Conservation (phyloP, 176 grass and related monocot genomes). For the Alopecurus myosuroides region DNA sequence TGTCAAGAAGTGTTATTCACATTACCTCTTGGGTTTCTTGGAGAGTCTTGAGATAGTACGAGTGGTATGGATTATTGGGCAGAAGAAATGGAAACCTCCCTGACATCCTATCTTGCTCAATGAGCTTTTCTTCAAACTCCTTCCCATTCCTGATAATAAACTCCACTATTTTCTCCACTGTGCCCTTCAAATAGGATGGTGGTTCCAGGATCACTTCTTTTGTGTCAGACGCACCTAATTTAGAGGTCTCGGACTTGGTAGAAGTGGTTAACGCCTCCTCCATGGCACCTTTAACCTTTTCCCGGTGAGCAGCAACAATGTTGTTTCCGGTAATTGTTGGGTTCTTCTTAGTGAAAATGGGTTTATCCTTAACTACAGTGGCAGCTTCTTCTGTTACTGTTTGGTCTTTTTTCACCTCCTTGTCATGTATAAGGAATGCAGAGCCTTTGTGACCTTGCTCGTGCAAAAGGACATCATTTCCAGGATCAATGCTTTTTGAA, state of each 20-base stretch:
- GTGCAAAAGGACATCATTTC: not conserved
- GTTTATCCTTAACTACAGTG: constrained; percentile 43
- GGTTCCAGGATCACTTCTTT: constrained; percentile 76
- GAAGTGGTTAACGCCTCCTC: not conserved
- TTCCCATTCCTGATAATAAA: constrained; percentile 87
- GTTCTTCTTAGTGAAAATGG: constrained; percentile 63
- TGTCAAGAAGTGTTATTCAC: not conserved
- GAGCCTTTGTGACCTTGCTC: constrained; percentile 6
- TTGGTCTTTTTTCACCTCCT: constrained; percentile 29
- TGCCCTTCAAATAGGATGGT: constrained; percentile 70
- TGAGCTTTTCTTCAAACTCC: constrained; percentile 81
- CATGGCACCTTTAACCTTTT: constrained; percentile 37
- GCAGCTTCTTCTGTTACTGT: not conserved
- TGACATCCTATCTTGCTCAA: constrained; percentile 77
- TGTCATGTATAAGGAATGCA: constrained; percentile 10
- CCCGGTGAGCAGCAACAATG: constrained; percentile 22
- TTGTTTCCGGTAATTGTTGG: constrained; percentile 18
- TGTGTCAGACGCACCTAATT: constrained; percentile 36
- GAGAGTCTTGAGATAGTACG: constrained; percentile 79
- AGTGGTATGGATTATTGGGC: constrained; percentile 70
- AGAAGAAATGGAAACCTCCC: constrained; percentile 91
- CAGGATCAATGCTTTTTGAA: constrained; percentile 10
- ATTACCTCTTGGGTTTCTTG: constrained; percentile 75
- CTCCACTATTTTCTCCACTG: constrained; percentile 93
- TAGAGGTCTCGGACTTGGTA: constrained; percentile 15